Base-by-base conservation (phyloP, 2,329 filamentous ascomycete species). In the Venturia effusa region DNA sequence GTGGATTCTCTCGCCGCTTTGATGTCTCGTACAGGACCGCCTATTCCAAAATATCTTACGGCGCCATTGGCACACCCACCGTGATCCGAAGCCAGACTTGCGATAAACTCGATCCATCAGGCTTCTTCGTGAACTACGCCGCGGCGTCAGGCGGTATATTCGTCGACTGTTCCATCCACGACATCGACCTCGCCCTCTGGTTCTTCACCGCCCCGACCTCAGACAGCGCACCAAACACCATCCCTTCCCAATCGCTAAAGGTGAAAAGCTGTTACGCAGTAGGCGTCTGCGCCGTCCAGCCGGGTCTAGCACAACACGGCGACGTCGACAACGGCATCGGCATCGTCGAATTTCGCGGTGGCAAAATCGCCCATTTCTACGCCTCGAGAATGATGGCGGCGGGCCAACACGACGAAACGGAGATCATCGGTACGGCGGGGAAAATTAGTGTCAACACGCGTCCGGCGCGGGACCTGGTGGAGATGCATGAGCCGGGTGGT, bases 121-220 rank as follows among this genome's bases (percentile, higher is more conserved):
- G 85, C 57, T 88, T 88, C 78, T 89, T 88, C 71, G 84, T 89
- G 63, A 78, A 80, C 27, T 89, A 88, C 73, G 84, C 86, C 15
- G 77, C 84, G 68, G 85, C 83, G 74, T 82, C 78, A 1, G 86
- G 87, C 40, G 86, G 86, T 27, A 87, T 88, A 71, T 89, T 89
- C 68, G 86, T 88, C 64, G 87, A 89, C 76, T 87, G 84, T 75
- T 84, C 83, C 61, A 84, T 89, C 69, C 87, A 89, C 76, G 87
- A 89, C 68, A 88, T 89, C 68, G 84, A 87, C 66, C 79, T 88
- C 1, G 78, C 83, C 0, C 75, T 87, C 1, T 87, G 84, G 84
- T 87, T 83, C 76, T 85, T 86, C 69, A 6, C 48, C 48, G 48
- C 48, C n/a, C 11, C 3, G 13, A 11, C 5, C n/a, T 5, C 24